Evolutionary conservation across 768 basidiomycete species (phyloP), one percentile per base, ranked within the genome.

Genomic region (Calocybe indica): DNA sequence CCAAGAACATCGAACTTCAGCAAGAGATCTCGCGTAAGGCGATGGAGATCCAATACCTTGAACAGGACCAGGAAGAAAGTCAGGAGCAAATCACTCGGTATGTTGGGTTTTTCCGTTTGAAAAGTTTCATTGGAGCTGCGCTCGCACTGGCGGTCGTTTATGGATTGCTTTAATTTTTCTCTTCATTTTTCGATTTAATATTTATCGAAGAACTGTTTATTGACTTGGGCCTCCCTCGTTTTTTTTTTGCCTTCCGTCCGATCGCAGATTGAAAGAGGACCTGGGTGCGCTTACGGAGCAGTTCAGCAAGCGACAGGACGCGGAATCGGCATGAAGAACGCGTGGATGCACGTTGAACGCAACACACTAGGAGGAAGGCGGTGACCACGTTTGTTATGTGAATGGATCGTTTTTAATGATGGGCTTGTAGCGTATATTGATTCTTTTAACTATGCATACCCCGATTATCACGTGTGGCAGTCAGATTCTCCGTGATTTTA

Each of bases 21-120:
- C 70, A 76, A 48, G 82, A 86, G 52, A 66, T 87, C 45, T 71
- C 67, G 5, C 74, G 84, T 51, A 89, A 88, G 64, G 73, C 74
- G 48, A 83, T 92, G 86, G 90, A 92, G 66, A 84, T 91, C 40
- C 74, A 80, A 54, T 87, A 83, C 63, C 73, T 88, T 47, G 88
- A 88, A 59, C 78, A 82, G 60, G 87, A 89, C 22, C 80, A 85
- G 59, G 87, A 90, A 37, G 90, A 92, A 55, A 79, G 58, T 51
- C 74, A 82, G 55, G 85, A 88, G 58, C 76, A 81, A 50, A 82
- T 90, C 48, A 82, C 82, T 58, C 79, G 83, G 88, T 91, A 85
- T 69, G 85, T 81, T 59, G 70, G 67, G 59, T 67, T 78, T 55
- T 82, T 80, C 66, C 71, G 75, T 56, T 65, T 79, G 56, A 79